A percentile compares a stretch with the other conserved stretches of the same genome.
These are phyloP conservation scores for Phytophthora kernoviae DNA, from an alignment of 352 stramenopile species.

Conservation along the genomic window DNA sequence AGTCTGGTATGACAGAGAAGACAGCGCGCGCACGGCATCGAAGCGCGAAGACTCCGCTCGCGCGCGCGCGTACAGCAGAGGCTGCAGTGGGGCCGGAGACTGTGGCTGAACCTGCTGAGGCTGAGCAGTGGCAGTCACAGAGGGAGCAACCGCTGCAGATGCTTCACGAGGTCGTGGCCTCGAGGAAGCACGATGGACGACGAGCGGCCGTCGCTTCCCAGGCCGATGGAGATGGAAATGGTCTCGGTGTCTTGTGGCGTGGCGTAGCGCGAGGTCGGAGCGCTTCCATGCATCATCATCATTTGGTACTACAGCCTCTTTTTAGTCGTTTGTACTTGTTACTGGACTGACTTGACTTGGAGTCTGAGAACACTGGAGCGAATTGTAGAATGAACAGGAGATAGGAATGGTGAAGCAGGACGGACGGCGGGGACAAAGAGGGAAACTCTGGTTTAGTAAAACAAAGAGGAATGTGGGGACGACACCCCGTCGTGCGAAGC, in stretches of 20 bases:
- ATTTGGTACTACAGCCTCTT: not conserved
- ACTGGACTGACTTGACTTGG: not conserved
- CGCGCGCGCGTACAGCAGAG: constrained; percentile 15
- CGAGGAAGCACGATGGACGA: not conserved
- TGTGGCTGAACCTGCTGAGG: not conserved
- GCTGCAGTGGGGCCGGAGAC: constrained; percentile 14
- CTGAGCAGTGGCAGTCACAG: not conserved
- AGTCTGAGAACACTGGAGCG: constrained; percentile 26
- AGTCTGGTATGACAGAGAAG: constrained; percentile 26
- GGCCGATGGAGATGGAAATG: not conserved
- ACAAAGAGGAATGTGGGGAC: not conserved
- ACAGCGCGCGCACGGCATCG: constrained; percentile 28
- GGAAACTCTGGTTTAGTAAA: not conserved
- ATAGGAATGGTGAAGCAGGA: not conserved
- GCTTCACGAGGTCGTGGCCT: not conserved
- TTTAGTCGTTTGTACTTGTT: constrained; percentile 1
- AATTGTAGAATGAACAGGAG: constrained; percentile 6
- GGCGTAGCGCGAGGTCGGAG: not conserved
- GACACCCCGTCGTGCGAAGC: constrained; percentile 1
- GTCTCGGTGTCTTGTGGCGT: not conserved
- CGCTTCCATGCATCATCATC: not conserved
- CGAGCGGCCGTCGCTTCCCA: not conserved
- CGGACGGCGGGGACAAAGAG: too few species aligned
- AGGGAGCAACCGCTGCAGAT: constrained; percentile 8
- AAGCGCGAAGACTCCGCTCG: constrained; percentile 14